Evolutionary conservation across 108 stramenopile species (phyloP), one percentile per base, ranked within the genome.

Genomic region (Ochromonas danica): DNA sequence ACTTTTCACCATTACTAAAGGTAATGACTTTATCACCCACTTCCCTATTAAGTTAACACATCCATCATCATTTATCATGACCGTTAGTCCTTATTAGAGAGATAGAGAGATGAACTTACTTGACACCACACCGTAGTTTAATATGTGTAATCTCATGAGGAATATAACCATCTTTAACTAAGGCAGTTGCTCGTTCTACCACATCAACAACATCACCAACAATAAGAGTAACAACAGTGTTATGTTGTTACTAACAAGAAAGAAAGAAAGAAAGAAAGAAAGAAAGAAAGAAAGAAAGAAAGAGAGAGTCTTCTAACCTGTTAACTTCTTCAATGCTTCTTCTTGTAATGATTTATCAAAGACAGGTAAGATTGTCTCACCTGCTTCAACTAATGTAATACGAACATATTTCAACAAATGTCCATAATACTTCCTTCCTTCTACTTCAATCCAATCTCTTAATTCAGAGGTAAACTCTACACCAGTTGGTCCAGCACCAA

Each of bases 401-500:
- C 93, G 85, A 35, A 95, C 93, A 77, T 85, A 88, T 62, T 89
- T 88, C 40, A 96, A 77, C 43, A 95, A 71, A 0, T 91, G 81
- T 3, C 93, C 92, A 79, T 94, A 97, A 79, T 89, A 97, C 71
- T 91, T 92, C 30, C 92, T 90, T 33, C 91, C 62, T 35, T 85
- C 86, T 41, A 90, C 78, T 77, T 94, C 94, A 77, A 97, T 85
- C 83, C 95, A 97, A 82, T 97, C 96, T 42, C 93, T 79, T 71
- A 97, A 86, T 81, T 97, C 96, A 0, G 92, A 89, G 17, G 94
- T 92, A 87, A 95, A 94, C 82, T 97, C 96, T 39, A 88, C 88
- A 1, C 95, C 95, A 1, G 96, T 97, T 0, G 96, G 96, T 40
- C 96, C 96, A 0, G 94, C 96, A 28, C 96, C 96, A 51, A 97